phyloP scores from a whole-genome alignment of 129 eudicot genomes.

The Chrysanthemum seticuspe region DNA sequence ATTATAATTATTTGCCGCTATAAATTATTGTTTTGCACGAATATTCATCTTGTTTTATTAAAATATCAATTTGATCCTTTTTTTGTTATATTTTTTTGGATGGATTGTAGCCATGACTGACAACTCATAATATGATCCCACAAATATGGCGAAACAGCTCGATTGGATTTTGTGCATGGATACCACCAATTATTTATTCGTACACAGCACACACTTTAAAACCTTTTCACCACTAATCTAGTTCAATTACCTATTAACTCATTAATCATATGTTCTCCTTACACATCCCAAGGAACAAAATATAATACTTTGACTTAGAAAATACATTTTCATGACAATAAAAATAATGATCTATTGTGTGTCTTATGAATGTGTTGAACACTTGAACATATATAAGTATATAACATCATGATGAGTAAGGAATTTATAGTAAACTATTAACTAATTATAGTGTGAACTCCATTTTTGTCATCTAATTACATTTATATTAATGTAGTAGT shows the following conservation, averaged over 20 bases:
- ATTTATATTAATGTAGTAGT: background rate
- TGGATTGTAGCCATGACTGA: background rate
- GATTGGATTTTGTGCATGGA: slow-evolving; percentile 60
- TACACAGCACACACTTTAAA: slow-evolving; percentile 21
- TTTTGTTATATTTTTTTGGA: background rate
- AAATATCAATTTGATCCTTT: too few relatives aligned
- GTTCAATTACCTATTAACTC: background rate
- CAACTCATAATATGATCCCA: slow-evolving; percentile 2
- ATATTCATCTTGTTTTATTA: too few relatives aligned
- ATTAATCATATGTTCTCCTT: slow-evolving; percentile 16
- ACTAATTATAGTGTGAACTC: background rate
- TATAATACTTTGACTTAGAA: too few relatives aligned
- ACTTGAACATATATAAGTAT: too few relatives aligned
- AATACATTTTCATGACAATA: background rate
- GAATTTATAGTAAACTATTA: background rate
- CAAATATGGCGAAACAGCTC: slow-evolving; percentile 73
- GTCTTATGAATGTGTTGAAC: background rate
- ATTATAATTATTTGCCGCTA: too few relatives aligned
- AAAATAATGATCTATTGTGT: background rate
- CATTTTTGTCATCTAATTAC: too few relatives aligned
- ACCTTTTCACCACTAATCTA: background rate
- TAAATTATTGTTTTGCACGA: too few relatives aligned
- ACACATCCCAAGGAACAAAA: background rate
- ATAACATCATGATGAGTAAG: too few relatives aligned
- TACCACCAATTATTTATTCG: slow-evolving; percentile 5